A percentile compares a stretch with the other conserved stretches of the same genome.
Evolutionary conservation across 2,329 filamentous ascomycete species (phyloP).

Genomic region (Leptographium procerum): DNA sequence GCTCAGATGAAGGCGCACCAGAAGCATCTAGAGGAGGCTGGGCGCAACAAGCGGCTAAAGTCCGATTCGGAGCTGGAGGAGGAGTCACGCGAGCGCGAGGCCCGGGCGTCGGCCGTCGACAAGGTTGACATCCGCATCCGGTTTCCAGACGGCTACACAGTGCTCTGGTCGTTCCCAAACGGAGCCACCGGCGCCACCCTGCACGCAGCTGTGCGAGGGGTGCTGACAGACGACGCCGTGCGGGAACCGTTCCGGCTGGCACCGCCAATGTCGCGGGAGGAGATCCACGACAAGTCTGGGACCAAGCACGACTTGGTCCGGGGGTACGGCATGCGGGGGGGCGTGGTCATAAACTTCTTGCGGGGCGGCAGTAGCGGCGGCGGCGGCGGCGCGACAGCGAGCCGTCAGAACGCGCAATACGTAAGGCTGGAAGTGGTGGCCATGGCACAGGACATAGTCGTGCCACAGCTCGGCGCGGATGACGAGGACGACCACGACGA

Average conservation of each 20-base stretch:
- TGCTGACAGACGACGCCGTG: conserved; percentile 53
- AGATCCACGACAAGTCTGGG: conserved; percentile 34
- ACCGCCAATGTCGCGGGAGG: conserved; percentile 42
- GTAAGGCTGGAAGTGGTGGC: conserved; percentile 46
- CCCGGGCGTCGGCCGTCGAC: conserved; percentile 53
- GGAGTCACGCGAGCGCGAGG: conserved; percentile 52
- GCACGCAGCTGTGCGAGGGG: conserved; percentile 60
- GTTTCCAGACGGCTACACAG: conserved; percentile 75
- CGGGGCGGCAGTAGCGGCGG: conserved; percentile 51
- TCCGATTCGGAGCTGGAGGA: conserved; percentile 75
- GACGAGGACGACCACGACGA: conserved; percentile 30
- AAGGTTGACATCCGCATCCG: conserved; percentile 68
- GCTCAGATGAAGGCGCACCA: conserved; percentile 69
- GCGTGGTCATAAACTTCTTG: conserved; percentile 62
- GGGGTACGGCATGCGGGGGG: conserved; percentile 57
- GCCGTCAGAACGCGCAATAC: conserved; percentile 42
- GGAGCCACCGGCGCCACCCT: conserved; percentile 59
- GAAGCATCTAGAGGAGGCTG: conserved; percentile 46
- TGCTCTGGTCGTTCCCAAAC: conserved; percentile 59
- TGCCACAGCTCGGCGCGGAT: conserved; percentile 31
- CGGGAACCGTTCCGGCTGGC: conserved; percentile 62
- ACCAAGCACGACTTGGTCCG: conserved; percentile 51
- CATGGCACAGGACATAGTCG: conserved; percentile 54
- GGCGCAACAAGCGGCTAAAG: conserved; percentile 64
- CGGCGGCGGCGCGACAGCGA: conserved; percentile 32